Evolutionary conservation across 495 filamentous ascomycete genomes (phyloP), one percentile per base, ranked within the genome.

Genomic region (Daldinia concentrica): DNA sequence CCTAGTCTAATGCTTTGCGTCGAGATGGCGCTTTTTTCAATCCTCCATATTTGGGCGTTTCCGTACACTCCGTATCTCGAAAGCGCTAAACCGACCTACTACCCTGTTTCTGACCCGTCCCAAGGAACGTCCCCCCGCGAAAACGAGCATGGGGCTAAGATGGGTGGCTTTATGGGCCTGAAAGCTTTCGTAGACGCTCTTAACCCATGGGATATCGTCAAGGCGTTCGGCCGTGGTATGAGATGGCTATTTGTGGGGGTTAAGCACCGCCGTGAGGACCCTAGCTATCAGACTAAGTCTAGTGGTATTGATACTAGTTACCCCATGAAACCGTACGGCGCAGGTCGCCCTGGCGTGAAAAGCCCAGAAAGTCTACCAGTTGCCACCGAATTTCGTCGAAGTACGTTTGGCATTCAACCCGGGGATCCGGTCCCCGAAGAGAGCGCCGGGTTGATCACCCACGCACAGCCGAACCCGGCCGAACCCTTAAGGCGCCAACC

Each of bases 41-140:
- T 93, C 41, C 79, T 97, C 32, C 93, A 97, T 71, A 78, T 95
- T 6, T 96, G 89, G 85, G 92, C 94, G 3, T 97, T 97, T 74
- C 85, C 92, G 0, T 95, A 88, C 83, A 84, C 85, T 60, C 87
- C 86, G 8, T 97, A 96, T 79, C 77, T 78, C 37, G 74, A 83
- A 15, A 79, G 79, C 43, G 79, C 82, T 24, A 64, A 72, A 37
- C 69, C 75, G 41, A 68, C 65, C 48, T 79, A 71, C 66, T 83
- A 82, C 54, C 81, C 81, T 0, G 64, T 68, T 45, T 67, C 76
- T 22, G 62, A 79, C 57, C 52, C 78, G 41, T 69, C 73, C 7
- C 54, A 72, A 32, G 69, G 68, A 4, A 45, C 64, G 5, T 64
- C 71, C 8, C 83, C 82, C 58, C 79, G 82, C 30, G 83, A 84